A percentile compares a stretch with the other conserved stretches of the same genome.
phyloP scores from a whole-genome alignment of 2,329 filamentous ascomycete species.

The Colletotrichum sp. region DNA sequence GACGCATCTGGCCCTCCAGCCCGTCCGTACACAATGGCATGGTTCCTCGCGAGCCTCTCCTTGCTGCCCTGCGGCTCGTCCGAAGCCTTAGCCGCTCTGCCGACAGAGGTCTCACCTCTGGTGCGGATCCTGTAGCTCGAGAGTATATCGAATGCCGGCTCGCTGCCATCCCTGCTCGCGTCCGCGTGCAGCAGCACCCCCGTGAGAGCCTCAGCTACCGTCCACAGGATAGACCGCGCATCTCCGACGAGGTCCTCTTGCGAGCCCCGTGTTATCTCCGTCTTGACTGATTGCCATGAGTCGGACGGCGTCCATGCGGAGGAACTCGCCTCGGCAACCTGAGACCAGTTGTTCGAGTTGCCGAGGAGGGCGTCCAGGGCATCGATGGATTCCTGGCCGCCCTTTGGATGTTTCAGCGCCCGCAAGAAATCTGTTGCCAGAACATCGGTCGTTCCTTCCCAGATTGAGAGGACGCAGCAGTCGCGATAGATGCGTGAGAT shows the following conservation, averaged over 20 bases:
- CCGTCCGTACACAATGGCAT: constrained; percentile 40
- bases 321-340: not conserved
- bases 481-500: constrained; percentile 71
- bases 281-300: constrained; percentile 46
- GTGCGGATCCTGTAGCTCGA: not conserved
- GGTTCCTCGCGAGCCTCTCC: constrained; percentile 31
- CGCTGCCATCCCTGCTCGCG: constrained; percentile 38
- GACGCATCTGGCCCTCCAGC: not conserved
- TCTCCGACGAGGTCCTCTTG: constrained; percentile 48
- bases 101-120: constrained; percentile 22
- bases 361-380: constrained; percentile 48
- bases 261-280: constrained; percentile 35
- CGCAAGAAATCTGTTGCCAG: constrained; percentile 48
- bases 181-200: constrained; percentile 49
- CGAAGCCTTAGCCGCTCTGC: not conserved
- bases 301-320: constrained; percentile 30
- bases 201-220: constrained; percentile 48
- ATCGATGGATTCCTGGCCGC: constrained; percentile 39
- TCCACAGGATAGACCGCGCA: constrained; percentile 49
- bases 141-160: constrained; percentile 43
- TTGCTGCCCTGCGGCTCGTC: not conserved
- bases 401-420: constrained; percentile 50
- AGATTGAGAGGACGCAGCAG: constrained; percentile 67
- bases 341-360: not conserved
- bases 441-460: constrained; percentile 78